Base-by-base conservation (phyloP, 2,329 filamentous ascomycete genomes). In the Bipolaris victoriae region DNA sequence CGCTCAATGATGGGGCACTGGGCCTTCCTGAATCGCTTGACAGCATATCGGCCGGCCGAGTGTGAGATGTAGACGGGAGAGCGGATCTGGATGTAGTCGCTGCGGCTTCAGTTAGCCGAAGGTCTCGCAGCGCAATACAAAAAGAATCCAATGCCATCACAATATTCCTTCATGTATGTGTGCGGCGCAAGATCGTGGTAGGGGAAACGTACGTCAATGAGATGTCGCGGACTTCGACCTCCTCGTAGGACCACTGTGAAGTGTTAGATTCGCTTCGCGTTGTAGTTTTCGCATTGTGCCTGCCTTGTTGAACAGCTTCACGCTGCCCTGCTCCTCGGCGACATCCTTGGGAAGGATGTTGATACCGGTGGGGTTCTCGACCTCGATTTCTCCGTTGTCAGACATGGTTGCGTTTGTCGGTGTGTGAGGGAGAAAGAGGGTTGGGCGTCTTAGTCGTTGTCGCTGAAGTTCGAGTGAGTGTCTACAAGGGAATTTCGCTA, bases 1-100 rank as follows among this genome's bases (percentile, higher is more conserved):
- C 95, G 94, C 91, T 99, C 95, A 80, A 99, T 97, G 89, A 99
- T 98, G 78, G 95, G 95, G 91, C 95, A 99, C 88, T 98, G 96
- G 81, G 96, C 95, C 90, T 99, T 99, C 87, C 95, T 91, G 92
- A 99, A 99, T 80, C 96, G 90, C 92, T 99, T 99, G 84, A 90
- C 88, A 80, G 95, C 95, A 88, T 97, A 99, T 81, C 93, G 92
- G 81, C 95, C 95, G 78, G 96, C 95, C 71, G 93, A 96, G 89
- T 99, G 95, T 81, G 95, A 92, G 84, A 97, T 88, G 86, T 98
- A 99, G 86, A 98, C 95, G 77, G 95, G 95, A 75, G 93, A 89
- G 82, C 95, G 92, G 87, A 99, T 97, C 84, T 97, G 95, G 82
- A 99, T 95, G 88, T 99, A 99, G 83, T 99, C 95, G 86, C 95